Evolutionary conservation across 441 rosid genomes (phyloP), one percentile per base, ranked within the genome.

Genomic region (Viola pubescens): DNA sequence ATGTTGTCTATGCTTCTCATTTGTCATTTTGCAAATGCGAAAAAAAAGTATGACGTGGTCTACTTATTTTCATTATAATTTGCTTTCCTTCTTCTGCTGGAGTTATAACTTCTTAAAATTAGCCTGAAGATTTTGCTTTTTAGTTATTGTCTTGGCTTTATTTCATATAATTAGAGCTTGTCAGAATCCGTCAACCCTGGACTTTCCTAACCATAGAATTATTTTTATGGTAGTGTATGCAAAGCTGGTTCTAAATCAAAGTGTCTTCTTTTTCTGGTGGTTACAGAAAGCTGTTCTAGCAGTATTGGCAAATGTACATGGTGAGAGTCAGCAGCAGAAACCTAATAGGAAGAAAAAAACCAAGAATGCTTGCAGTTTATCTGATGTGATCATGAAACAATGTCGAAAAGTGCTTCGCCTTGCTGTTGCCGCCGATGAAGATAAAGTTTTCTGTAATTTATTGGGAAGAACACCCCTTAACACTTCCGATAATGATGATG

Each of bases 201-300:
- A 26, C n/a, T 48, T 54, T 12, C 59, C 47, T 45, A 37, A 53
- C 26, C 8, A 34, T 48, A 38, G 43, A 10, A 14, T 48, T 50
- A 16, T 52, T 56, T 40, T 37, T 53, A 48, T 42, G 51, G 38
- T 50, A 40, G 37, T 6, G 42, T 48, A 37, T 54, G 40, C 19
- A n/a, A n/a, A 54, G 48, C 7, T 58, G 61, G 62, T 54, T 10
- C 41, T 52, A 59, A 6, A 59, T 69, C 40, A 66, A 41, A 48
- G 9, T 54, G 54, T 64, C 10, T 52, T 72, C 52, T 60, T 8
- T 70, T 55, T 56, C 66, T 56, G 43, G 71, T 69, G 58, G 60
- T 63, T 71, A 60, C 85, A 82, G 88, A 78, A 69, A 77, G 81
- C 84, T 73, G 85, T 82, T 70, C 61, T 78, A 37, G 62, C 88